Evolutionary conservation across 352 stramenopile genomes (phyloP).

Genomic region (Saprolegnia parasitica): DNA sequence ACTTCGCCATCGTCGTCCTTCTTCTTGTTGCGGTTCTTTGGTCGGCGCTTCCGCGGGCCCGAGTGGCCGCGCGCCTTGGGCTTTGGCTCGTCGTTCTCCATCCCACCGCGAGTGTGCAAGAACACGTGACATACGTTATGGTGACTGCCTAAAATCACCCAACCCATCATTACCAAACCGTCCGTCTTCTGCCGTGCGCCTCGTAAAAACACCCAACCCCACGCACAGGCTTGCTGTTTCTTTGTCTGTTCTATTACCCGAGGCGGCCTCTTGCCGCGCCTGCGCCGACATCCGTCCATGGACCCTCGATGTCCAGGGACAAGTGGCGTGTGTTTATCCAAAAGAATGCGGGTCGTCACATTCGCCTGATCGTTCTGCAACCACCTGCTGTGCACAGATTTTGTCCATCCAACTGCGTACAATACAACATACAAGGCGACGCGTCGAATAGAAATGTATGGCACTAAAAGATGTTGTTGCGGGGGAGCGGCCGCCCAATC

Average conservation of each 20-base stretch:
- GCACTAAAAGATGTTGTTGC: constrained; percentile 30
- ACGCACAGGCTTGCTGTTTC: not conserved
- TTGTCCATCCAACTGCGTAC: no score
- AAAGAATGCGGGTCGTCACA: no score
- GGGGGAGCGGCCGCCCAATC: constrained; percentile 10
- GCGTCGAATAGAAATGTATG: not conserved
- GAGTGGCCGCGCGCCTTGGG: constrained; percentile 23
- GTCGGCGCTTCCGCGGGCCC: constrained; percentile 31
- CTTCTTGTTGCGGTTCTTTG: constrained; percentile 44
- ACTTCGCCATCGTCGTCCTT: not conserved
- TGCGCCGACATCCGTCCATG: not conserved
- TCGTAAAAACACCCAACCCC: no score
- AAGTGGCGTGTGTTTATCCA: no score
- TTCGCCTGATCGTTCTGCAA: no score
- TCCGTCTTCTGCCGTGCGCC: no score
- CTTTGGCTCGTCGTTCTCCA: constrained; percentile 10
- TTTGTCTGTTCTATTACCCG: no score
- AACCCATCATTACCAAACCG: not conserved
- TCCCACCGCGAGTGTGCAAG: not conserved
- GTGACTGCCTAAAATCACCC: not conserved
- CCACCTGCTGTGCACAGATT: no score
- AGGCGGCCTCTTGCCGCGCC: not conserved
- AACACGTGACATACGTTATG: not conserved
- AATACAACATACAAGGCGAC: not conserved
- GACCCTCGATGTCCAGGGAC: not conserved